Base-by-base conservation (phyloP, 345 rosid species). In the Arabidopsis suecica region DNA sequence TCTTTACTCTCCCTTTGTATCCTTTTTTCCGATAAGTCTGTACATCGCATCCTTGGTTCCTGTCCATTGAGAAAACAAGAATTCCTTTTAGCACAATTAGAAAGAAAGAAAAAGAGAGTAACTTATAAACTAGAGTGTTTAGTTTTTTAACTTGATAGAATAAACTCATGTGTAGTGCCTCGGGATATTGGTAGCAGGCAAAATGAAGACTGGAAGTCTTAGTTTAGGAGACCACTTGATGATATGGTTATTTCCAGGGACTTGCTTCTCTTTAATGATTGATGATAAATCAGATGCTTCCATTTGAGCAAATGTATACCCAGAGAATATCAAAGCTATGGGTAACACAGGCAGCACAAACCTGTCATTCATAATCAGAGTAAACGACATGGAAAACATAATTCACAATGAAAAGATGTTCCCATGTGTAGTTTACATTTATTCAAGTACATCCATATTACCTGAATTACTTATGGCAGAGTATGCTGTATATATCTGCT, bases 401-500 rank as follows among this genome's bases (percentile, higher is more conserved):
- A 37, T 68, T 23, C 53, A 66, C 50, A 65, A 77, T 73, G 65
- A 64, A 77, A 44, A 13, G 40, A 41, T 61, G 41, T 44, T 16
- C 61, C 13, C 40, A 28, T 69, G 30, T 5, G 5, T 56, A 36
- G 30, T 18, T 42, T 14, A 58, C 14, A 3, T 20, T 6, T 57
- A 55, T 9, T n/a, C 13, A 30, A 45, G 9, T 20, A 18, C 40
- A 7, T 76, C 49, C 8, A 20, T 51, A 34, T 55, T 74, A 86
- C 97, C 95, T 84, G 89, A 89, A 92, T 82, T 95, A 97, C 76
- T 95, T 90, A 81, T 92, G 99, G 68, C 96, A 93, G 57, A 88
- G 84, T 71, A 86, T 9, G 72, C 97, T 88, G 84, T 90, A 91
- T 74, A 86, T 69, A n/a, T 80, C 81, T 77, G 88, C 81, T 77